phyloP scores from a whole-genome alignment of 768 basidiomycete species.

The Leucogyrophana mollusca region DNA sequence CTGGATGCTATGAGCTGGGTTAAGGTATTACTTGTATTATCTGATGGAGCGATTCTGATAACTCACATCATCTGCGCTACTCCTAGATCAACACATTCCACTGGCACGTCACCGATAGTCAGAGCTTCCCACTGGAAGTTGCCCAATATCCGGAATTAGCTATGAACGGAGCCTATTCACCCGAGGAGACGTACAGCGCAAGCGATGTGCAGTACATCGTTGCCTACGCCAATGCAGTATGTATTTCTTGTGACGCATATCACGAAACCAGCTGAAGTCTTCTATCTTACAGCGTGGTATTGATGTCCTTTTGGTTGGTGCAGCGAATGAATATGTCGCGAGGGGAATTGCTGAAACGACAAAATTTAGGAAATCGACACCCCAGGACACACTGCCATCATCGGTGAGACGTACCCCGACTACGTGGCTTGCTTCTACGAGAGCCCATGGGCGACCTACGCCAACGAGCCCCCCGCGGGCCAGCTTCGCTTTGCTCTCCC shows the following conservation, averaged over 20 bases:
- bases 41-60: neutral
- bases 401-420: slow-evolving; percentile 67
- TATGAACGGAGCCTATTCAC: slow-evolving; percentile 65
- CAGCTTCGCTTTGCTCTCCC: slow-evolving; percentile 73
- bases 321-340: neutral
- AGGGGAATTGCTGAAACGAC: neutral
- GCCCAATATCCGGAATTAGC: slow-evolving; percentile 60
- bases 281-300: slow-evolving; percentile 55
- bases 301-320: slow-evolving; percentile 55
- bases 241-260: slow-evolving; percentile 20
- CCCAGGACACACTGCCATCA: slow-evolving; percentile 76
- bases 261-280: neutral
- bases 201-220: slow-evolving; percentile 60
- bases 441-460: slow-evolving; percentile 59
- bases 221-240: slow-evolving; percentile 66
- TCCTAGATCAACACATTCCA: slow-evolving; percentile 70
- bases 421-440: slow-evolving; percentile 64
- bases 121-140: slow-evolving; percentile 75
- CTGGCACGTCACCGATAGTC: slow-evolving; percentile 84
- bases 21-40: too few relatives aligned
- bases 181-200: slow-evolving; percentile 48
- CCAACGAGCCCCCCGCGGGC: slow-evolving; percentile 77
- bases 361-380: slow-evolving; percentile 68
- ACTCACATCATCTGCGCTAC: neutral
- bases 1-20: slow-evolving; percentile 54